A percentile compares a stretch with the other conserved stretches of the same genome.
These are phyloP conservation scores for Backusella liffmaniae DNA, from an alignment of 192 early-diverging fungal species.

Conservation along the genomic window DNA sequence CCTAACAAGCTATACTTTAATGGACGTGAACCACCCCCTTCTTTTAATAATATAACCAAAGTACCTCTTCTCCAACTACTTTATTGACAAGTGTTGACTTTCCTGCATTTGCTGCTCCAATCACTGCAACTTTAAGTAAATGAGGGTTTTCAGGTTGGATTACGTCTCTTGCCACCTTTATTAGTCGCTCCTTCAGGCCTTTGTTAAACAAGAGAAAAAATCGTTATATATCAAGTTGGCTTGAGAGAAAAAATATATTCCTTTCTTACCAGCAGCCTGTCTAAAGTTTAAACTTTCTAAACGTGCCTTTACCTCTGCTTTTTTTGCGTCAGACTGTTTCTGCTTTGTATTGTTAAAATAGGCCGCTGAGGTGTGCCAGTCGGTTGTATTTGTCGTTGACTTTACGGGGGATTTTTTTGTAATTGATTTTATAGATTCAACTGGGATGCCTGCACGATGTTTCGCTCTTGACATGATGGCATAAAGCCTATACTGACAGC, in stretches of 20 bases:
- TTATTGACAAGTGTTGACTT: conserved; percentile 80
- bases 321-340: not conserved
- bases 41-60: not conserved
- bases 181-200: conserved; percentile 35
- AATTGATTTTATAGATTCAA: not conserved
- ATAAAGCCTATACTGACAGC: conserved; percentile 17
- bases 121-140: conserved; percentile 57
- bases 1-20: conserved; percentile 18
- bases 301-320: not conserved
- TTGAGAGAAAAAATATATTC: not conserved
- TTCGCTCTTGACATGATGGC: conserved; percentile 40
- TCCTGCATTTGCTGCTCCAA: conserved; percentile 73
- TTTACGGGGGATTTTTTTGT: not conserved
- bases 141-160: conserved; percentile 62
- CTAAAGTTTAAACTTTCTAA: not conserved
- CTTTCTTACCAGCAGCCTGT: conserved; percentile 17
- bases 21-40: not conserved
- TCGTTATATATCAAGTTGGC: not conserved
- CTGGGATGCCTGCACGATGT: conserved; percentile 24
- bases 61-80: conserved; percentile 49
- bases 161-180: conserved; percentile 40
- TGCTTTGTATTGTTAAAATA: not conserved
- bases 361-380: not conserved
- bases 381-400: not conserved
- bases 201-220: not conserved